phyloP scores from a whole-genome alignment of 179 eudicot genomes.

The Nepenthes alata region DNA sequence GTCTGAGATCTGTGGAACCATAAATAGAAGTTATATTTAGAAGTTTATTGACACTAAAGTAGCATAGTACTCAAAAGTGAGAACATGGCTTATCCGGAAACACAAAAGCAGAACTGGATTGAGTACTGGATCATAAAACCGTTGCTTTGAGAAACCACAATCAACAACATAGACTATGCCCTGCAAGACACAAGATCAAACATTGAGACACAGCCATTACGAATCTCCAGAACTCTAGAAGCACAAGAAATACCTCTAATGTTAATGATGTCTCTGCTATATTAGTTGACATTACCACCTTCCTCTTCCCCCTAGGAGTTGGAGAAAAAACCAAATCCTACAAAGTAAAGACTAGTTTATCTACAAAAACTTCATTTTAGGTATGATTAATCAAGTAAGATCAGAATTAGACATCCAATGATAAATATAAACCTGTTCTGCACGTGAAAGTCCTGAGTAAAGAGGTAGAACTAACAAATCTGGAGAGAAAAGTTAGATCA shows the following conservation, averaged over 20 bases:
- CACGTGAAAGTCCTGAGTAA: slow-evolving; percentile 93
- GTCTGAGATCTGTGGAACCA: slow-evolving; percentile 52
- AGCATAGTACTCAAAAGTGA: not conserved
- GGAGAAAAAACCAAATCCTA: slow-evolving; percentile 88
- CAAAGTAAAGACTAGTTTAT: slow-evolving; percentile 3
- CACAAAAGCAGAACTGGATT: slow-evolving; percentile 2
- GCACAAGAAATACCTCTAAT: slow-evolving; percentile 54
- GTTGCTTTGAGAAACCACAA: slow-evolving; percentile 95
- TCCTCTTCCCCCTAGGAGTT: slow-evolving; percentile 88
- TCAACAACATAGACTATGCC: slow-evolving; percentile 95
- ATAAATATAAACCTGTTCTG: slow-evolving; percentile 64
- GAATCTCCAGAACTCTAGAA: not conserved
- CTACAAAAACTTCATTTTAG: not conserved
- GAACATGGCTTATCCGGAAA: not conserved
- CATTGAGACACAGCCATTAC: slow-evolving; percentile 4
- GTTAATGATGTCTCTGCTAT: slow-evolving; percentile 98
- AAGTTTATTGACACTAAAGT: not conserved
- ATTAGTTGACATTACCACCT: slow-evolving; percentile 88
- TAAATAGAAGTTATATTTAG: not conserved
- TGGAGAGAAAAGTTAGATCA: slow-evolving; percentile 17
- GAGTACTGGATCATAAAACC: slow-evolving; percentile 86
- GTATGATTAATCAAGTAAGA: not conserved
- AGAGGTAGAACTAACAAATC: slow-evolving; percentile 77
- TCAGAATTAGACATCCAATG: slow-evolving; percentile 4
- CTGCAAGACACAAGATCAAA: slow-evolving; percentile 26